phyloP scores from a whole-genome alignment of 768 basidiomycete species.

The Crassisporium funariophilum region DNA sequence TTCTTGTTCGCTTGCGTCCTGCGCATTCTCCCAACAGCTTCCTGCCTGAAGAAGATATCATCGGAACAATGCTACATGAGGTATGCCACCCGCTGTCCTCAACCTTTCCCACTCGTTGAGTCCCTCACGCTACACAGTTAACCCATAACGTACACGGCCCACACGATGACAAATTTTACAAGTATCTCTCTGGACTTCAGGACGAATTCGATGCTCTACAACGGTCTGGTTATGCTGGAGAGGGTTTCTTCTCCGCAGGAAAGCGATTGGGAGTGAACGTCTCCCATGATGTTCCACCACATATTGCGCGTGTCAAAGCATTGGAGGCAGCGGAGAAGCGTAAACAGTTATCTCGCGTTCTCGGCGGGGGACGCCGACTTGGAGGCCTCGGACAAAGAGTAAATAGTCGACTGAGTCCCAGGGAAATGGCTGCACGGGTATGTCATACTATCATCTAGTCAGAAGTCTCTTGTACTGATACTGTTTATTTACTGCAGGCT shows the following conservation, averaged over 20 bases:
- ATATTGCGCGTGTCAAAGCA: slow-evolving; percentile 66
- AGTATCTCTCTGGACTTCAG: slow-evolving; percentile 68
- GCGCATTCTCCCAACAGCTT: slow-evolving; percentile 69
- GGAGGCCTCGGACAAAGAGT: slow-evolving; percentile 49
- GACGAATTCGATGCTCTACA: slow-evolving; percentile 84
- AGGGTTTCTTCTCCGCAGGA: slow-evolving; percentile 87
- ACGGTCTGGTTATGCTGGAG: slow-evolving; percentile 83
- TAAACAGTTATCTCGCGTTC: slow-evolving; percentile 40
- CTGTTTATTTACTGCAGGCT: slow-evolving; percentile 53
- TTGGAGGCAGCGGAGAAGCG: slow-evolving; percentile 83
- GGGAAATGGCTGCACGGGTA: slow-evolving; percentile 75
- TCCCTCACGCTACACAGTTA: slow-evolving; percentile 48
- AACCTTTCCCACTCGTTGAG: background rate
- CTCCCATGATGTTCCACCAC: slow-evolving; percentile 67
- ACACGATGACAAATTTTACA: slow-evolving; percentile 86
- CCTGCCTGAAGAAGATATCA: slow-evolving; percentile 70
- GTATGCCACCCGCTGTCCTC: slow-evolving; percentile 38
- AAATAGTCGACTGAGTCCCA: slow-evolving; percentile 50
- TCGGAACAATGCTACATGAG: slow-evolving; percentile 91
- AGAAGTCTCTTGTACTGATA: background rate
- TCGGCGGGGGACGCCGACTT: slow-evolving; percentile 60
- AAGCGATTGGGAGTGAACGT: slow-evolving; percentile 64
- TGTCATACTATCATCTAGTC: slow-evolving; percentile 19
- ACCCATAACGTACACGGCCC: slow-evolving; percentile 89
- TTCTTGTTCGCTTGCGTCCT: slow-evolving; percentile 80